These are phyloP conservation scores for Phialophora verrucosa DNA, from an alignment of 2,329 filamentous ascomycete species.

Conservation along the genomic window DNA sequence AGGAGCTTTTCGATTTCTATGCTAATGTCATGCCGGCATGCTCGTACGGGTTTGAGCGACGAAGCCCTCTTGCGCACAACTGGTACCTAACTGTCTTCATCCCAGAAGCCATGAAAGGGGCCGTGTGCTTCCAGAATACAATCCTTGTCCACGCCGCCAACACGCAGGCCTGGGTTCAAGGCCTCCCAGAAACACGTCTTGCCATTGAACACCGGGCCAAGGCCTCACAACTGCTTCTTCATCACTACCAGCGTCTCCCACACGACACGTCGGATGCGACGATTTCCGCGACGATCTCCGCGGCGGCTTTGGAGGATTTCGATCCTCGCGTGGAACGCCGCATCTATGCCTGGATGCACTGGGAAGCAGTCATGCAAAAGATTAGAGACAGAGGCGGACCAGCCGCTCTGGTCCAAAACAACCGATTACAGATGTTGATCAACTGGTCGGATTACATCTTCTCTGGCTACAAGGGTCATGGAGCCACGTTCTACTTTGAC, in stretches of 20 bases:
- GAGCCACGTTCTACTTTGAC: conserved; percentile 47
- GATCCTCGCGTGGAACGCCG: conserved; percentile 48
- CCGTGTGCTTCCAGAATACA: conserved; percentile 48
- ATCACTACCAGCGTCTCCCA: conserved; percentile 44
- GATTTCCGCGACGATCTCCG: conserved; percentile 49
- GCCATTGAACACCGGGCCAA: conserved; percentile 45
- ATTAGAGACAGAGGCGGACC: conserved; percentile 48
- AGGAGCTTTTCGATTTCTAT: conserved; percentile 49
- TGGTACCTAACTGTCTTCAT: conserved; percentile 50
- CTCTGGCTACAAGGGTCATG: conserved; percentile 47
- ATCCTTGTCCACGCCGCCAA: conserved; percentile 49
- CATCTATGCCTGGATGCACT: conserved; percentile 49
- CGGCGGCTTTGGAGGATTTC: conserved; percentile 49
- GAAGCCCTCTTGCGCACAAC: conserved; percentile 46
- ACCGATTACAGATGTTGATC: conserved; percentile 47
- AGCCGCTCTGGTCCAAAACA: conserved; percentile 46
- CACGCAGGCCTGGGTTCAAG: conserved; percentile 47
- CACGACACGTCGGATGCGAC: conserved; percentile 47
- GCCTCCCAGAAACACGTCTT: conserved; percentile 42
- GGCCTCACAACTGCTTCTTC: conserved; percentile 45
- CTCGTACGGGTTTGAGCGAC: conserved; percentile 48
- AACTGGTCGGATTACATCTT: conserved; percentile 53
- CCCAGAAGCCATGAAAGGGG: conserved; percentile 49
- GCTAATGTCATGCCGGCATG: conserved; percentile 49
- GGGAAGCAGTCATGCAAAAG: conserved; percentile 48